Evolutionary conservation across 768 basidiomycete species (phyloP).

Genomic region (Kwoniella europaea): DNA sequence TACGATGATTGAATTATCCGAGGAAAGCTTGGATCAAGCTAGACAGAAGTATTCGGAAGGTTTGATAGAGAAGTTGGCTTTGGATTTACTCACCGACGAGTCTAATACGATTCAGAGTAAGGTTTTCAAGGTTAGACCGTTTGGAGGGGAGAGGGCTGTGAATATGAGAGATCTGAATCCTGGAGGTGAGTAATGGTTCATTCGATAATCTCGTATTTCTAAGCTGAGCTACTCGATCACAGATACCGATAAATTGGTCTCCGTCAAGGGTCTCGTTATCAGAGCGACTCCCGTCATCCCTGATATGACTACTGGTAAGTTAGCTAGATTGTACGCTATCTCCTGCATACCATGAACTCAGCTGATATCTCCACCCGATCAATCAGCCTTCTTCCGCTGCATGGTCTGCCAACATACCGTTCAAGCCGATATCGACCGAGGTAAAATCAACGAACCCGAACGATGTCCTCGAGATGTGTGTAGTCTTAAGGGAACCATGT

Average conservation of each 20-base stretch:
- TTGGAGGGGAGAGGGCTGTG: slow-evolving; percentile 69
- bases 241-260: slow-evolving; percentile 98
- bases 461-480: slow-evolving; percentile 94
- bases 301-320: slow-evolving; percentile 82
- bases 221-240: slow-evolving; percentile 14
- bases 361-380: not conserved
- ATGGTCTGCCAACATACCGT: slow-evolving; percentile 94
- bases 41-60: slow-evolving; percentile 60
- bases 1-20: slow-evolving; percentile 83
- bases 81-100: slow-evolving; percentile 88
- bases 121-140: slow-evolving; percentile 92
- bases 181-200: slow-evolving; percentile 65
- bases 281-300: slow-evolving; percentile 97
- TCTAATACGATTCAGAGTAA: slow-evolving; percentile 83
- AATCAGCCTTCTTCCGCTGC: slow-evolving; percentile 92
- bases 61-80: slow-evolving; percentile 70
- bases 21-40: slow-evolving; percentile 64
- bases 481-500: slow-evolving; percentile 83
- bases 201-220: not conserved
- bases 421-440: slow-evolving; percentile 96
- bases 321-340: not conserved
- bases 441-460: slow-evolving; percentile 90
- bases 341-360: not conserved
- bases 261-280: slow-evolving; percentile 95
- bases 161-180: slow-evolving; percentile 98